phyloP scores from a whole-genome alignment of 2,329 filamentous ascomycete species.

The Xylariaceae sp. region DNA sequence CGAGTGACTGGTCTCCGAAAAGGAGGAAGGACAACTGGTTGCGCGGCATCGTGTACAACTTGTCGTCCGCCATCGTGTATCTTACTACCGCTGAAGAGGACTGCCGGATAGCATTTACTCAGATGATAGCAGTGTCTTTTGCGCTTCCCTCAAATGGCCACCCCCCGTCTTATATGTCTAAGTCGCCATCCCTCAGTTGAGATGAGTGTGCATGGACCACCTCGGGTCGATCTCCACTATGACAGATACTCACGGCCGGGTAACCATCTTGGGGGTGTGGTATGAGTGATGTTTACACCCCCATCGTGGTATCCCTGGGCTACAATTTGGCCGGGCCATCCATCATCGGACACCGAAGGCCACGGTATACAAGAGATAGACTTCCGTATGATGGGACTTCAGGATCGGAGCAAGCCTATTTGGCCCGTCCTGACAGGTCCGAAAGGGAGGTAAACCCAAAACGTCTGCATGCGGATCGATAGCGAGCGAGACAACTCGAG shows the following conservation, averaged over 20 bases:
- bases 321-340: conserved; percentile 34
- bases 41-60: too few relatives aligned
- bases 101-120: not conserved
- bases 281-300: conserved; percentile 22
- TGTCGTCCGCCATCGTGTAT: conserved; percentile 37
- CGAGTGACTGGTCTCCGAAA: conserved; percentile 67
- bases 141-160: conserved; percentile 2
- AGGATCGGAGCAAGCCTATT: conserved; percentile 22
- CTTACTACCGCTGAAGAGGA: conserved; percentile 6
- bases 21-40: conserved; percentile 51
- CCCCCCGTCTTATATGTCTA: conserved; percentile 31
- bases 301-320: conserved; percentile 22
- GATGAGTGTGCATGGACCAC: conserved; percentile 20
- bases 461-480: not conserved
- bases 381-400: conserved; percentile 32
- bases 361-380: conserved; percentile 34
- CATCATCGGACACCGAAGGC: conserved; percentile 41
- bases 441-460: conserved; percentile 15
- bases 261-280: conserved; percentile 17
- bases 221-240: conserved; percentile 22
- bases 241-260: not conserved
- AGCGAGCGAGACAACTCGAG: conserved; percentile 1
- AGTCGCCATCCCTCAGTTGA: conserved; percentile 14
- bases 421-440: conserved; percentile 27
- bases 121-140: not conserved